These are phyloP conservation scores for Trypanosoma avium DNA, from an alignment of 208 protist species.

Conservation along the genomic window DNA sequence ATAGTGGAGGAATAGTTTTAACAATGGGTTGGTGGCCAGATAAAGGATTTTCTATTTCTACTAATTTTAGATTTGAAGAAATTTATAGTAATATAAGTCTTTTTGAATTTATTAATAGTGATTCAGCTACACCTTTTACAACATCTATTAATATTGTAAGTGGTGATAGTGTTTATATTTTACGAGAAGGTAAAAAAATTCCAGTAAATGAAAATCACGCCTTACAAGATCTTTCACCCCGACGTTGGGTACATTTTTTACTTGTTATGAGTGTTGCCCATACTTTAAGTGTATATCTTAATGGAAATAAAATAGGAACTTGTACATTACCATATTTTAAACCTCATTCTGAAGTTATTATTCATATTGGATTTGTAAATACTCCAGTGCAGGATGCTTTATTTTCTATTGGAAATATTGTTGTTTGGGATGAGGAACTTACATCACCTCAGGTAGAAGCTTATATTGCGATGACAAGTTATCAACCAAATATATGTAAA, in stretches of 20 bases:
- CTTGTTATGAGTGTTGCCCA: constrained; percentile 58
- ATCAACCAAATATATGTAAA: constrained; percentile 37
- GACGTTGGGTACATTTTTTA: constrained; percentile 63
- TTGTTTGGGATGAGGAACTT: constrained; percentile 73
- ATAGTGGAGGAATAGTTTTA: constrained; percentile 61
- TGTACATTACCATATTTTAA: constrained; percentile 48
- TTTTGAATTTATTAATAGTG: constrained; percentile 52
- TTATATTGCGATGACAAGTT: constrained; percentile 34
- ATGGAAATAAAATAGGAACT: constrained; percentile 61
- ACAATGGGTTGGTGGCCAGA: constrained; percentile 60
- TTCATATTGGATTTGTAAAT: constrained; percentile 65
- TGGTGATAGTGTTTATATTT: constrained; percentile 67
- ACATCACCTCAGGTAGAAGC: constrained; percentile 67
- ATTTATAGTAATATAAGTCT: constrained; percentile 66
- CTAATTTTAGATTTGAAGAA: constrained; percentile 68
- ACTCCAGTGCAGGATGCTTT: constrained; percentile 33
- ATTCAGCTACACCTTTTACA: constrained; percentile 24
- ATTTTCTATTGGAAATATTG: constrained; percentile 70
- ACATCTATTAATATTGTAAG: constrained; percentile 24
- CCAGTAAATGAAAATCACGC: constrained; percentile 72
- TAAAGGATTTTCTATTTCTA: constrained; percentile 61
- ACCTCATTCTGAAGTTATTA: constrained; percentile 41
- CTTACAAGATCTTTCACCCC: constrained; percentile 53
- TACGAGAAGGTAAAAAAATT: constrained; percentile 41
- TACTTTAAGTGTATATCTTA: constrained; percentile 65